Base-by-base conservation (phyloP, 331 rosid species). In the Arachis monticola region DNA sequence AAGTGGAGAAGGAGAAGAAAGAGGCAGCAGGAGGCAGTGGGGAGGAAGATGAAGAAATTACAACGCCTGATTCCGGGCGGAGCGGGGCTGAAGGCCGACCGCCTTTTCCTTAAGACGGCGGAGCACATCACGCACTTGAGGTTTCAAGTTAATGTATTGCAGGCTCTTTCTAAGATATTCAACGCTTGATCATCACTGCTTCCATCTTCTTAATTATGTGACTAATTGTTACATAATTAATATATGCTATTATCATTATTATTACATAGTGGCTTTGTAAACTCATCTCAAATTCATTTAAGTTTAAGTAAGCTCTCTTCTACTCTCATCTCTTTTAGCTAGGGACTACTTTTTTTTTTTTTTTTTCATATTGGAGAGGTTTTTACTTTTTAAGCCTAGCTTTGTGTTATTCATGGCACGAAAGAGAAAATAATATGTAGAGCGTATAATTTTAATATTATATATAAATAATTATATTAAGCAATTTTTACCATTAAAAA, bases 101-200 rank as follows among this genome's bases (percentile, higher is more conserved):
- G n/a, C 35, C 74, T 82, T 10, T 50, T 78, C 35, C 66, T 78
- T 8, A 59, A 45, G 65, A 78, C 86, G 38, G 83, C 86, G 1
- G 72, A 64, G 12, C 80, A 74, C 78, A 82, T 82, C 74, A 51
- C 78, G 67, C 80, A 74, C 44, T 67, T 82, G 61, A 74, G 78
- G 80, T 50, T 74, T 62, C 77, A 82, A 75, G 57, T 78, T 14
- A 69, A 78, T 69, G 70, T 69, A 8, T 50, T 82, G 86, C 87
- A 87, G 74, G 83, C 91, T 14, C 89, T 91, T 62, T 81, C 93
- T 79, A 80, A 87, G 79, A 76, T 86, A 67, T 65, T 77, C 74
- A 72, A 86, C 12, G 85, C 84, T 2, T 38, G 5, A 53, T 69
- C 56, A 30, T 56, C 2, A 7, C 63, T 61, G 73, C 59, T 70